Base-by-base conservation (phyloP, 371 early-diverging fungal genomes). In the Mucor racemosus region DNA sequence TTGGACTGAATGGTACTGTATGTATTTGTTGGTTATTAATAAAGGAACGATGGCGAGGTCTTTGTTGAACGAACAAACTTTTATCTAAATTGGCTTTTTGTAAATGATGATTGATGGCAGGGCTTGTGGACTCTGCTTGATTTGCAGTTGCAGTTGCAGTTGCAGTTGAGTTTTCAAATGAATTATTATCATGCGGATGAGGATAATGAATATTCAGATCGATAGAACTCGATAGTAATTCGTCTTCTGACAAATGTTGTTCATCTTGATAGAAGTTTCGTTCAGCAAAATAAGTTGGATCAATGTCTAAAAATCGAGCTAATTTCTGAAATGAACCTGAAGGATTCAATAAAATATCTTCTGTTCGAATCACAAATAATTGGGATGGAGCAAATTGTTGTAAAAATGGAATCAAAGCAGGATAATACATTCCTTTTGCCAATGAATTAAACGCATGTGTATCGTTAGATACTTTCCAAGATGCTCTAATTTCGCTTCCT, bases 381-480 rank as follows among this genome's bases (percentile, higher is more conserved):
- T 81, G 81, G 1, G 78, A 81, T 5, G 78, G 46, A 0, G 76
- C 69, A 58, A 81, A 81, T 5, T 76, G 69, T 7, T 74, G 65
- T 15, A 76, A 55, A 61, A 78, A 78, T 1, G 81, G 78, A 10
- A 75, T 34, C 10, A 81, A 41, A 3, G 76, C 67, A 19, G 74
- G 74, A 40, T 73, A 76, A 58, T 78, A 78, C 75, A 81, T 78
- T 60, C 78, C 78, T 48, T 76, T 72, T 5, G 78, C 76, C 8
- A 81, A 71, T 7, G 67, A 67, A 44, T 81, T 78, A 38, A 74
- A 72, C 26, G 59, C 62, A 19, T 72, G 72, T 14, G 67, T 65
- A 11, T 65, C 62, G 35, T 74, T 66, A 3, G 64, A 40, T 5
- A 61, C 44, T 40, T 60, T 67, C 72, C 68, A 71, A 6, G 68